Conservation (phyloP, 495 filamentous ascomycete genomes). For the Penicillium desertorum region DNA sequence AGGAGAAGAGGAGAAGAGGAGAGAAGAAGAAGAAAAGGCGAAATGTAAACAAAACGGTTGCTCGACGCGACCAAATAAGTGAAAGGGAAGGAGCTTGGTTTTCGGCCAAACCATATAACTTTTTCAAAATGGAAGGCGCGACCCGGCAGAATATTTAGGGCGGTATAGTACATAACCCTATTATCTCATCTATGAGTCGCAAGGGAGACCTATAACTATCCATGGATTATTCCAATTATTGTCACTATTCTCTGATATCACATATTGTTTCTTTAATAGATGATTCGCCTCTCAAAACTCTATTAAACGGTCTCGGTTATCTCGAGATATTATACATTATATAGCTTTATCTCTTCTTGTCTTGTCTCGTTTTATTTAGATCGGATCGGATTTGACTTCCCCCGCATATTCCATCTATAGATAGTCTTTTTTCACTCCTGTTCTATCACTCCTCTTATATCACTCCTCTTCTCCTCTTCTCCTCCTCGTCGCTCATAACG, state of each 20-base stretch:
- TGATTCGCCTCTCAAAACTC: background rate
- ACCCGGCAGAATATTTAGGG: constrained; percentile 8
- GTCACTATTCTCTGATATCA: background rate
- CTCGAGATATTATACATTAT: background rate
- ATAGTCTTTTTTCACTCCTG: too few relatives aligned
- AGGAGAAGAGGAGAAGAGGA: background rate
- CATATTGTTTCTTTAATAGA: background rate
- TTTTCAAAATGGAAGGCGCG: constrained; percentile 10
- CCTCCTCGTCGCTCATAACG: background rate
- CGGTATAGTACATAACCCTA: background rate
- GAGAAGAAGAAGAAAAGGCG: background rate
- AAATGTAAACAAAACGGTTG: constrained; percentile 5
- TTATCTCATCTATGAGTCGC: too few relatives aligned
- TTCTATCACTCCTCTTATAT: too few relatives aligned
- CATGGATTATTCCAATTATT: background rate
- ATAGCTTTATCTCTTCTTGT: background rate
- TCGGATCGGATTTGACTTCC: background rate
- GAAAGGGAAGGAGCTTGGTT: constrained; percentile 9
- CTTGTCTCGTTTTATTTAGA: background rate
- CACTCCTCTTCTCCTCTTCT: background rate
- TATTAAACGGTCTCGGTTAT: background rate
- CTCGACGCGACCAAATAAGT: background rate
- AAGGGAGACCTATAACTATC: too few relatives aligned
- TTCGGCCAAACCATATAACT: constrained; percentile 5
- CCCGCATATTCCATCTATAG: background rate